Percentiles rank a stretch among this genome's conserved stretches.
Evolutionary conservation across 2,329 filamentous ascomycete genomes (phyloP).

Genomic region (Boeremia exigua): DNA sequence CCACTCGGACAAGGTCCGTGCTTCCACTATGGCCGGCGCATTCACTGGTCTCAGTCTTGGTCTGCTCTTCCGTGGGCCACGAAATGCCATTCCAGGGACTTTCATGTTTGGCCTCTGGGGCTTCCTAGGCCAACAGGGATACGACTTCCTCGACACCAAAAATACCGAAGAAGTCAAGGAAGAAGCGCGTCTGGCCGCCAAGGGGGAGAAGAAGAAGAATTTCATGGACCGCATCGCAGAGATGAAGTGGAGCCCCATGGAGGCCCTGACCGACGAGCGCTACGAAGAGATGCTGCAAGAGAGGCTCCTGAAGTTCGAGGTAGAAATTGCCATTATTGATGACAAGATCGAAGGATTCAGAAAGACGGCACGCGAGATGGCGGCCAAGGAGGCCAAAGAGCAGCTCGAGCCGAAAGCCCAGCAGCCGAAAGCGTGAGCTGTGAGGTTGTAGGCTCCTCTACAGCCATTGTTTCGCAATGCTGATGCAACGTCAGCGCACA

Average conservation of each 20-base stretch:
- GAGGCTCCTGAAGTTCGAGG: slow-evolving; percentile 73
- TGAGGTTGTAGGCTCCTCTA: not conserved
- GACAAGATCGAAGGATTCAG: slow-evolving; percentile 69
- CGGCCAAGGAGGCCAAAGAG: slow-evolving; percentile 20
- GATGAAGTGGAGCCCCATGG: slow-evolving; percentile 75
- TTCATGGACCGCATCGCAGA: slow-evolving; percentile 60
- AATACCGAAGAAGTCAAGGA: slow-evolving; percentile 44
- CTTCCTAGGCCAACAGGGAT: slow-evolving; percentile 62
- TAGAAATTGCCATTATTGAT: slow-evolving; percentile 78
- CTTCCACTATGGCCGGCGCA: slow-evolving; percentile 73
- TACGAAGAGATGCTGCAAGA: slow-evolving; percentile 74
- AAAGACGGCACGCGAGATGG: slow-evolving; percentile 31
- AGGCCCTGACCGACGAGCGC: slow-evolving; percentile 72
- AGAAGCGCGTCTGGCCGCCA: slow-evolving; percentile 38
- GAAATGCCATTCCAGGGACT: slow-evolving; percentile 59
- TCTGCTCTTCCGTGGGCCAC: slow-evolving; percentile 56
- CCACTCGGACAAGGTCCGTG: slow-evolving; percentile 65
- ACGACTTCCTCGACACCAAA: slow-evolving; percentile 59
- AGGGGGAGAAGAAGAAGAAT: slow-evolving; percentile 42
- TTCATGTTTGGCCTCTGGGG: slow-evolving; percentile 66
- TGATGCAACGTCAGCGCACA: not conserved
- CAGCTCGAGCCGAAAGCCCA: slow-evolving; percentile 9
- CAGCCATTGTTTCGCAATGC: no score
- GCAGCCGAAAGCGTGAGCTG: slow-evolving; percentile 9
- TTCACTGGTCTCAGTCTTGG: slow-evolving; percentile 65